A percentile compares a stretch with the other conserved stretches of the same genome.
These are phyloP conservation scores for Fusarium falciforme DNA, from an alignment of 2,329 filamentous ascomycete species.

Conservation along the genomic window DNA sequence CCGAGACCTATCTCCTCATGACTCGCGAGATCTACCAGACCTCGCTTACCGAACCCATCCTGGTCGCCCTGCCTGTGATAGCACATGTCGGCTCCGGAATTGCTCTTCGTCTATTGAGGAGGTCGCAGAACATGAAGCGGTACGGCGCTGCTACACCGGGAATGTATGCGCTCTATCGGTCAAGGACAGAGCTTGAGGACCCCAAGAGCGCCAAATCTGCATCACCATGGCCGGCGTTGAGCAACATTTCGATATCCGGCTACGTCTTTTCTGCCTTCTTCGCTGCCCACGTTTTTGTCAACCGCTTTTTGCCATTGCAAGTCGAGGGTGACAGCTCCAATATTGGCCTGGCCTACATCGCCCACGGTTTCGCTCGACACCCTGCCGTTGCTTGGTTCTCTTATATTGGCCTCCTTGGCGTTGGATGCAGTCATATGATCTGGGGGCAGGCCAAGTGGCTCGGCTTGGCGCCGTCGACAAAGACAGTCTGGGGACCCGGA, in stretches of 20 bases:
- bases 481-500: conserved; percentile 57
- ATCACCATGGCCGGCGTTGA: conserved; percentile 75
- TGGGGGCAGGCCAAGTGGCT: conserved; percentile 91
- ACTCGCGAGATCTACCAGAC: conserved; percentile 94
- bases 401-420: conserved; percentile 74
- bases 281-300: conserved; percentile 78
- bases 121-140: conserved; percentile 75
- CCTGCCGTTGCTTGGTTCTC: conserved; percentile 73
- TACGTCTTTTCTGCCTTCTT: conserved; percentile 76
- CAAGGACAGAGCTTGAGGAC: conserved; percentile 44
- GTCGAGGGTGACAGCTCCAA: conserved; percentile 89
- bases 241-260: conserved; percentile 76
- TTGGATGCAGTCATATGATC: conserved; percentile 80
- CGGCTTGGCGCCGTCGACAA: conserved; percentile 69
- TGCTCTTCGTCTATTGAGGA: conserved; percentile 78
- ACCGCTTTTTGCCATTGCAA: conserved; percentile 78
- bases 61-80: conserved; percentile 80
- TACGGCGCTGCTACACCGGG: conserved; percentile 78
- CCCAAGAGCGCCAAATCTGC: conserved; percentile 23
- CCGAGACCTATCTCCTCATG: conserved; percentile 89
- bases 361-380: conserved; percentile 84
- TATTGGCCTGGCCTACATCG: conserved; percentile 84
- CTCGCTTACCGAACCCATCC: conserved; percentile 79
- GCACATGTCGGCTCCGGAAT: conserved; percentile 83
- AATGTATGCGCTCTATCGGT: conserved; percentile 55